Percentiles rank a stretch among this genome's conserved stretches.
Conservation (phyloP, 2,329 filamentous ascomycete species). For the Chaetomiaceae sp. region DNA sequence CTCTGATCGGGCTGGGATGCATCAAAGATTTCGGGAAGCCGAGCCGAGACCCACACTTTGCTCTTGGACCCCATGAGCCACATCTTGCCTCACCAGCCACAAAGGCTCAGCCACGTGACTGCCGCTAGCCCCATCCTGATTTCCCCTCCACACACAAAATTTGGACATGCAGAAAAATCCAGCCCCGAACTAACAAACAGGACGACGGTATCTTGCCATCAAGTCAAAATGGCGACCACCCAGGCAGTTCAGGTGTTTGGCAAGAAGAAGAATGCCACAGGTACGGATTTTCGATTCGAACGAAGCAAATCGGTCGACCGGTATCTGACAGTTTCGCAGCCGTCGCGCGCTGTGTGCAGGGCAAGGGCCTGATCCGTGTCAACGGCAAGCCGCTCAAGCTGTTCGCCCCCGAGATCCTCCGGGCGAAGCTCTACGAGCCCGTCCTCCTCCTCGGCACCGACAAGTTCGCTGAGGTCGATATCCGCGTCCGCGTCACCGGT, state of each 20-base stretch:
- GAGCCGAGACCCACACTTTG: too few species aligned
- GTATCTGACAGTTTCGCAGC: slow-evolving; percentile 22
- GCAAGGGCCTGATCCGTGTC: slow-evolving; percentile 85
- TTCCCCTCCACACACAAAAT: slow-evolving; percentile 30
- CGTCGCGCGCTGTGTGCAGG: slow-evolving; percentile 28
- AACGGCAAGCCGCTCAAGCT: slow-evolving; percentile 94
- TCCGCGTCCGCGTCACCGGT: slow-evolving; percentile 91
- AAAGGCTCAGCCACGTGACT: slow-evolving; percentile 24
- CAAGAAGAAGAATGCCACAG: slow-evolving; percentile 91
- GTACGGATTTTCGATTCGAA: slow-evolving; percentile 42
- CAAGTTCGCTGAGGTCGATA: slow-evolving; percentile 72
- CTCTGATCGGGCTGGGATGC: too few species aligned
- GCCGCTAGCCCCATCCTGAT: slow-evolving; percentile 26
- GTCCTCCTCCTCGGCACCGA: slow-evolving; percentile 94
- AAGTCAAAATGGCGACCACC: slow-evolving; percentile 64
- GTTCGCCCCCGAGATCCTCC: slow-evolving; percentile 92
- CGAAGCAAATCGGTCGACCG: slow-evolving; percentile 7
- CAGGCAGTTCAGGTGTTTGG: slow-evolving; percentile 96
- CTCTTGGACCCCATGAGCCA: slow-evolving; percentile 4
- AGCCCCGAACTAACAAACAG: slow-evolving; percentile 26
- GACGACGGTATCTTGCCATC: slow-evolving; percentile 28
- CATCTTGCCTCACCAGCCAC: slow-evolving; percentile 19
- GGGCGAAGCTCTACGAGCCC: slow-evolving; percentile 99
- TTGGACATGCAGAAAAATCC: slow-evolving; percentile 24
- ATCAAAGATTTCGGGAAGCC: too few species aligned